Evolutionary conservation across 2,329 filamentous ascomycete species (phyloP), one percentile per base, ranked within the genome.

Genomic region (Immersiporthe knoxdaviesiana): DNA sequence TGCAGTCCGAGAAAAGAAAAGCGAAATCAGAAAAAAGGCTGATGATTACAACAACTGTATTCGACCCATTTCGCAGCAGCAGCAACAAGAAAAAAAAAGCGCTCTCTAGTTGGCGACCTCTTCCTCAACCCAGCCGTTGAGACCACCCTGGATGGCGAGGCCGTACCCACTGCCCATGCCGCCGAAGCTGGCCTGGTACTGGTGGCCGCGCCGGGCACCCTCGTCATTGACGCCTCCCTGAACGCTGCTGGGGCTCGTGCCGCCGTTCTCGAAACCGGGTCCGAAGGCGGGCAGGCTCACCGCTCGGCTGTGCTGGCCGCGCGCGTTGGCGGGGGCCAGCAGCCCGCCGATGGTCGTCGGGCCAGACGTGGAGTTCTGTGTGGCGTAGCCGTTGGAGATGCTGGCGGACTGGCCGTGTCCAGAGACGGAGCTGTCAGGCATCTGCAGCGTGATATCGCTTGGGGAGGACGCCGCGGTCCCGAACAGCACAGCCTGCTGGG

Each of bases 271-370:
- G 67, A 89, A 88, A 21, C 86, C 87, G 24, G 88, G 87, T 0
- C 87, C 88, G 66, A 91, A 85, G 6, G 87, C 88, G 1, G 96
- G 96, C 76, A 99, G 83, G 78, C 94, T 97, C 70, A 97, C 93
- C 44, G 96, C 94, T 50, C 96, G 91, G 76, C 89, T 95, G 79
- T 91, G 88, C 72, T 87, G 87, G 41, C 85, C 83, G 44, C 88
- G 85, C 18, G 81, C 78, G 67, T 88, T 90, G 65, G 88, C 88
- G 2, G 92, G 92, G 2, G 92, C 91, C 64, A 96, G 85, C 50
- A 97, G 87, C 10, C 92, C 91, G 58, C 91, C 91, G 71, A 94
- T 91, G 1, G 90, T 92, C 1, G 90, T 90, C 2, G 91, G 83
- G 47, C 86, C 87, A 32, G 85, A 84, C 3, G 81, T 78, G n/a